Conservation (phyloP, 2,329 filamentous ascomycete species). For the Aaosphaeria arxii region DNA sequence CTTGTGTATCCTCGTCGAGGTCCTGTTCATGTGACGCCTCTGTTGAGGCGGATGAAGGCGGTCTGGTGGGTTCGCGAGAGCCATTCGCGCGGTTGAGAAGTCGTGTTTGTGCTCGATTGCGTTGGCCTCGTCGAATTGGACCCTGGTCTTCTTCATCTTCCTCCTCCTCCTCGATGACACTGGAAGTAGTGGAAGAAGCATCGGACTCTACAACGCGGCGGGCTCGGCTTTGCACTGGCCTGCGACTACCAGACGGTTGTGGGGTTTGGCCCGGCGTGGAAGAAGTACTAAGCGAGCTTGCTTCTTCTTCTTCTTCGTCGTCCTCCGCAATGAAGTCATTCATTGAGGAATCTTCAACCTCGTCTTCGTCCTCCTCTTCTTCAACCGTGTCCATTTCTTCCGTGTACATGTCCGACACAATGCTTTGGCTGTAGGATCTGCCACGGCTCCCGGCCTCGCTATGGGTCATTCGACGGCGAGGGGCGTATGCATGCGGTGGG, state of each 20-base stretch:
- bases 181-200: conserved; percentile 34
- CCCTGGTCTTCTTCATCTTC: conserved; percentile 37
- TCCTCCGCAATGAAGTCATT: conserved; percentile 41
- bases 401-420: conserved; percentile 37
- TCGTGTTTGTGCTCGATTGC: conserved; percentile 26
- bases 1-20: conserved; percentile 38
- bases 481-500: conserved; percentile 18
- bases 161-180: conserved; percentile 30
- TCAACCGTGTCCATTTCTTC: conserved; percentile 43
- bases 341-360: conserved; percentile 41
- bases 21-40: conserved; percentile 33
- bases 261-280: conserved; percentile 30
- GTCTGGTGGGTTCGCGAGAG: conserved; percentile 23
- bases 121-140: conserved; percentile 31
- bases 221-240: conserved; percentile 20
- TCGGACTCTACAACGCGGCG: conserved; percentile 40
- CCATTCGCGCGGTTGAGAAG: conserved; percentile 34
- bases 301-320: conserved; percentile 19
- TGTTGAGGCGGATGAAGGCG: conserved; percentile 33
- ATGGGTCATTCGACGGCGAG: conserved; percentile 36
- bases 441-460: conserved; percentile 39
- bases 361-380: conserved; percentile 39
- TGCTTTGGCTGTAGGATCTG: conserved; percentile 39
- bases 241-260: conserved; percentile 21
- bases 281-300: conserved; percentile 21